Base-by-base conservation (phyloP, 352 stramenopile genomes). In the Pythium aphanidermatum region DNA sequence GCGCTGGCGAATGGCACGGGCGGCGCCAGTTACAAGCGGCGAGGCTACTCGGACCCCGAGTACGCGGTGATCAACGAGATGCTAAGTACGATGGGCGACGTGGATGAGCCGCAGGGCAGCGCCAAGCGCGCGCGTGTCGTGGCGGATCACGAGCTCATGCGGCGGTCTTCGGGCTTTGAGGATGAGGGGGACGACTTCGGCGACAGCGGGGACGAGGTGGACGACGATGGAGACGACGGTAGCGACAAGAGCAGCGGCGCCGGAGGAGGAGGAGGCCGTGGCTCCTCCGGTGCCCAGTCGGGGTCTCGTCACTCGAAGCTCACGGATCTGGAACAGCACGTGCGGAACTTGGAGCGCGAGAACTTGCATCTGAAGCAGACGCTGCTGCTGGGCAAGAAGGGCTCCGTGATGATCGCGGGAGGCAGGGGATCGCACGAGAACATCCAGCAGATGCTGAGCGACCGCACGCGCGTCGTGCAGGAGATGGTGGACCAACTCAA, bases 401-500 rank as follows among this genome's bases (percentile, higher is more conserved):
- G 58, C 14, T 65, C 63, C 9, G 57, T 66, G n/a, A 63, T 70
- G 48, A 58, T 83, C 38, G 58, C 56, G 0, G 67, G 58, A 1
- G 50, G 60, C 23, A 44, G 51, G 11, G 49, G 60, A 16, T 58
- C 57, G 19, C 61, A 65, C 19, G 73, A 73, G 9, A 70, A 59
- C 41, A 62, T 66, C 14, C 66, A 85, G 53, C 58, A 69, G 25
- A 56, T 79, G 37, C 57, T 90, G 36, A 70, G 63, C 3, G 70
- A 85, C 38, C 72, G 77, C 31, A 90, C 71, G n/a, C 79, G 77
- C 25, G 62, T 90, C 14, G 77, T 90, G 42, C 82, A 76, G 14
- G 75, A 87, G 51, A 90, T 90, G 77, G 77, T 90, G 23, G 73
- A 86, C 45, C 72, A 78, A 39, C 62, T 90, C 4, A 90, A 90